These are phyloP conservation scores for Termitomyces sp. DNA, from an alignment of 768 basidiomycete species.

Conservation along the genomic window DNA sequence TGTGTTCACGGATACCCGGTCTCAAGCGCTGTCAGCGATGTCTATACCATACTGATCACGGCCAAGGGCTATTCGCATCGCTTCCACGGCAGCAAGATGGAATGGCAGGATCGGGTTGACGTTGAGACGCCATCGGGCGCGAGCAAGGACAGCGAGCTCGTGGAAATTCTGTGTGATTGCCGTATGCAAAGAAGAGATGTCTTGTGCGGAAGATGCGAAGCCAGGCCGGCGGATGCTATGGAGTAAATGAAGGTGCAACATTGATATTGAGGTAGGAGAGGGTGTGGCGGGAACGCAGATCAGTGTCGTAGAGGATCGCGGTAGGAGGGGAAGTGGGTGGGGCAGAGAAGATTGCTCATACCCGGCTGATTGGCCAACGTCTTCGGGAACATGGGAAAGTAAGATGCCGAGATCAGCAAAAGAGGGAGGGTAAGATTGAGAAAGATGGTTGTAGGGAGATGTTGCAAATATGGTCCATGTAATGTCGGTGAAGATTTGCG, in stretches of 20 bases:
- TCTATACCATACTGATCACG: constrained; percentile 21
- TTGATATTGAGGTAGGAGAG: constrained; percentile 37
- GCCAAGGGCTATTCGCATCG: constrained; percentile 44
- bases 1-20: neutral
- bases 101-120: constrained; percentile 57
- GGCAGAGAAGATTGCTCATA: constrained; percentile 10
- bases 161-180: constrained; percentile 69
- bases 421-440: constrained; percentile 31
- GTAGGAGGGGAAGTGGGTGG: constrained; percentile 41
- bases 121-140: constrained; percentile 40
- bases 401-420: constrained; percentile 29
- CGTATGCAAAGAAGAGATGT: constrained; percentile 26
- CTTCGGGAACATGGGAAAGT: constrained; percentile 29
- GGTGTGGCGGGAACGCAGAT: constrained; percentile 45
- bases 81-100: constrained; percentile 69
- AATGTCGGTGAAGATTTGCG: constrained; percentile 35
- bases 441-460: constrained; percentile 34
- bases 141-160: constrained; percentile 61
- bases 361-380: constrained; percentile 14
- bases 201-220: constrained; percentile 16
- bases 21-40: neutral
- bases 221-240: constrained; percentile 33
- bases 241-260: constrained; percentile 61
- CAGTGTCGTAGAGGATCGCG: constrained; percentile 53
- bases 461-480: constrained; percentile 49